These are phyloP conservation scores for Echeveria elegans DNA, from an alignment of 164 flowering plant genomes.

Conservation along the genomic window DNA sequence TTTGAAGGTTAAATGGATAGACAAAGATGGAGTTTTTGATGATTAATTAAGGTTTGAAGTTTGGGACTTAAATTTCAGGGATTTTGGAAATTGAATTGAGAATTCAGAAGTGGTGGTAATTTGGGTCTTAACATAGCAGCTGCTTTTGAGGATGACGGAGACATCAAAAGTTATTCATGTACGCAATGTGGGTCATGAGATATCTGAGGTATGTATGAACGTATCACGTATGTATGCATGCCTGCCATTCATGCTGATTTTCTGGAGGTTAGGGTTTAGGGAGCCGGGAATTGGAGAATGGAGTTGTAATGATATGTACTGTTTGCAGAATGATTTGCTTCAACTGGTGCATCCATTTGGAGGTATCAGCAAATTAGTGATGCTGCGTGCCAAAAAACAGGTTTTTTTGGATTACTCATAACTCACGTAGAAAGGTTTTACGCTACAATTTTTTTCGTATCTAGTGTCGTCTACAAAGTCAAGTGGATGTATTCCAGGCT, in stretches of 20 bases:
- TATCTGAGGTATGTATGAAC: conserved; percentile 73
- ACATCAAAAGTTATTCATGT: conserved; percentile 97
- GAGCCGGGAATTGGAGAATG: background rate
- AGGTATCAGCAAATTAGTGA: conserved; percentile 74
- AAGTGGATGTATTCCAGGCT: too few species aligned
- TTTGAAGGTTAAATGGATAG: background rate
- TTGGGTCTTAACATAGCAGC: background rate
- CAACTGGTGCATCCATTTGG: conserved; percentile 96
- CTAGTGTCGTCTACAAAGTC: too few species aligned
- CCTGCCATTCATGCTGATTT: background rate
- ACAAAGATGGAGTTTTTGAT: too few species aligned
- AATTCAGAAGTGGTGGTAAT: too few species aligned
- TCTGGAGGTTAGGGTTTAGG: too few species aligned
- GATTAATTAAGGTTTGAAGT: background rate
- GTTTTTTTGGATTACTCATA: too few species aligned
- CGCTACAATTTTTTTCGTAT: too few species aligned
- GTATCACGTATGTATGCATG: background rate
- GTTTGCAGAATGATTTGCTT: conserved; percentile 71
- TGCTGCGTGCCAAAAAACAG: conserved; percentile 98
- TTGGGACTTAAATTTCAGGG: too few species aligned
- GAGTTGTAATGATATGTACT: background rate
- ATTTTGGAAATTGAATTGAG: too few species aligned
- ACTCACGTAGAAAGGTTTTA: too few species aligned
- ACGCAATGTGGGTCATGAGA: conserved; percentile 97
- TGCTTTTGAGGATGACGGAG: conserved; percentile 52